Evolutionary conservation across 108 stramenopile genomes (phyloP).

Genomic region (Seminavis robusta): DNA sequence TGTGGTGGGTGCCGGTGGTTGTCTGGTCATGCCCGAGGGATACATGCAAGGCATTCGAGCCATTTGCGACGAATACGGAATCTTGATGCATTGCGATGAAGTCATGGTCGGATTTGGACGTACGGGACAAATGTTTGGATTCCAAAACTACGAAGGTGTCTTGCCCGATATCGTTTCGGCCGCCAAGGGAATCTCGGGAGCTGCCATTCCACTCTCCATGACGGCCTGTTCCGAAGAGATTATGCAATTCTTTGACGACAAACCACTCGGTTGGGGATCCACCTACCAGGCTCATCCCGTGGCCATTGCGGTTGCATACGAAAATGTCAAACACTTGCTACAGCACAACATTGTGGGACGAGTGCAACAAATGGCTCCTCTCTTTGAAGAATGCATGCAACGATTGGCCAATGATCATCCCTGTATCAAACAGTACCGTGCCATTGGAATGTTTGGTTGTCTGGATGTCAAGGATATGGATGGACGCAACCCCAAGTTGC

Average conservation of each 20-base stretch:
- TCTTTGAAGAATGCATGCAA: constrained; percentile 47
- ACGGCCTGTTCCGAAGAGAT: constrained; percentile 49
- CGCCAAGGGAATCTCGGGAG: constrained; percentile 80
- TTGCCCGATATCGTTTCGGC: constrained; percentile 89
- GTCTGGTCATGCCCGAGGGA: constrained; percentile 62
- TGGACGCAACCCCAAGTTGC: constrained; percentile 45
- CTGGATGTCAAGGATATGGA: constrained; percentile 40
- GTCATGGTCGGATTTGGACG: constrained; percentile 98
- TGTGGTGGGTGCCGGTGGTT: constrained; percentile 93
- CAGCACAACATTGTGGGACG: constrained; percentile 47
- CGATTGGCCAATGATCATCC: constrained; percentile 40
- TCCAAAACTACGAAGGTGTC: constrained; percentile 86
- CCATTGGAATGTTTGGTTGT: constrained; percentile 62
- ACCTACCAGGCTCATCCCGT: constrained; percentile 71
- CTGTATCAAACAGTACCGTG: constrained; percentile 50
- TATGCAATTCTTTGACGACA: constrained; percentile 62
- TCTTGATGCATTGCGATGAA: constrained; percentile 92
- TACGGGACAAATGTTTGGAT: constrained; percentile 90
- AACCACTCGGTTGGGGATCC: constrained; percentile 55
- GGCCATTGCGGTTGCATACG: constrained; percentile 59
- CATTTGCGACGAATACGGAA: constrained; percentile 85
- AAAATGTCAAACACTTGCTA: constrained; percentile 47
- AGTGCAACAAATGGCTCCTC: constrained; percentile 39
- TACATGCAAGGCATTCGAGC: constrained; percentile 77
- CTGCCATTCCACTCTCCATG: constrained; percentile 47